Base-by-base conservation (phyloP, 345 rosid species). In the Hibiscus mutabilis region DNA sequence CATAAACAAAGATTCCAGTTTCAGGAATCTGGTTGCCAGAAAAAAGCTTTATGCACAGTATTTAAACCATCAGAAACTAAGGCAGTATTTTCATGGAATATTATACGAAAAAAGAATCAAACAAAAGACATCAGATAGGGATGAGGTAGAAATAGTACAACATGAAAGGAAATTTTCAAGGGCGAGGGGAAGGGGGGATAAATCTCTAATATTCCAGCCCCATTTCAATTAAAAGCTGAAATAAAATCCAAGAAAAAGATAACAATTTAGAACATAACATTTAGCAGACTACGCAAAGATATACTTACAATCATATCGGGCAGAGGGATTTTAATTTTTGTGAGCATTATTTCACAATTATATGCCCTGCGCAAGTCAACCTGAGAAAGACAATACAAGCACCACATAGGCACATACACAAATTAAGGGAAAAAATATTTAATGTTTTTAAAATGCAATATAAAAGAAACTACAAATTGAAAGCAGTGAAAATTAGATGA, bases 271-370 rank as follows among this genome's bases (percentile, higher is more conserved):
- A 29, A 49, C 15, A 31, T 57, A 27, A 69, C 11, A 14, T 24
- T 15, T 35, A 35, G 46, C 8, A 68, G 46, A 47, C 46, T 22
- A 79, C 73, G 64, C 35, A 77, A 77, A 67, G 70, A 70, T 63
- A 51, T 75, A 81, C 97, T 86, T 91, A 94, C 98, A 79, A 94
- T 84, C 97, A 94, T 86, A 71, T 87, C 93, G 13, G 93, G 95
- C 69, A 94, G 83, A 60, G 98, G 98, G 74, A 94, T 79, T 83
- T 94, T 94, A 75, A 94, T 82, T 81, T 91, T 91, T 69, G 98
- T 82, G 73, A 94, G 95, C 98, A 94, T 94, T 80, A 94, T 94
- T 84, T 94, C 98, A 82, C 98, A 94, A 75, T 94, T 91, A 82
- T 94, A 86, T 21, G 98, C 98, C 77, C 97, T 88, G 46, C 97